phyloP scores from a whole-genome alignment of 768 basidiomycete species.

The Mycena rebaudengoi region DNA sequence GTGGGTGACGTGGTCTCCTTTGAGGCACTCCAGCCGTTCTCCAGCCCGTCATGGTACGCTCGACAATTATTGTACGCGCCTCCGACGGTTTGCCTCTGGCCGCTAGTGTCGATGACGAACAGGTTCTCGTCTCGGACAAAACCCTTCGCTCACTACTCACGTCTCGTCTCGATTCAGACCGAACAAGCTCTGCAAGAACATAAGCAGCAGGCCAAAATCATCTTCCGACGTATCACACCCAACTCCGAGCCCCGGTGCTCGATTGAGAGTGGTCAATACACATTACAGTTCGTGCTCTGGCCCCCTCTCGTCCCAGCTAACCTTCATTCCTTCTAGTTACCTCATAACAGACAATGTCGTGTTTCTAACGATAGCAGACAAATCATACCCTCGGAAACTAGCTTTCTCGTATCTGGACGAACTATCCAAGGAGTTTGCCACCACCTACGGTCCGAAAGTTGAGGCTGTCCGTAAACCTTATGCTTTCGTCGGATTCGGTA shows the following conservation, averaged over 20 bases:
- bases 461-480: conserved; percentile 96
- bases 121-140: conserved; percentile 57
- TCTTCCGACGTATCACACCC: conserved; percentile 92
- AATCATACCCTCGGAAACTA: conserved; percentile 95
- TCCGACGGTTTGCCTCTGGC: conserved; percentile 91
- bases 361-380: conserved; percentile 94
- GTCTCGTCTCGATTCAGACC: conserved; percentile 62
- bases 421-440: conserved; percentile 93
- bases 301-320: conserved; percentile 15
- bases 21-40: conserved; percentile 1
- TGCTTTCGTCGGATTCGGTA: conserved; percentile 97
- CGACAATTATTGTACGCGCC: conserved; percentile 86
- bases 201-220: conserved; percentile 97
- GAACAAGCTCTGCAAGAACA: conserved; percentile 95
- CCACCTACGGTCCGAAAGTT: conserved; percentile 92
- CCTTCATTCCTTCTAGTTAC: conserved; percentile 66
- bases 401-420: conserved; percentile 98
- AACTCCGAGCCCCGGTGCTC: conserved; percentile 96
- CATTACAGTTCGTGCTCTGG: conserved; percentile 81
- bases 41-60: conserved; percentile 73
- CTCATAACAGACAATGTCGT: conserved; percentile 94
- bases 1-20: not conserved
- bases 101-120: conserved; percentile 97
- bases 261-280: conserved; percentile 94
- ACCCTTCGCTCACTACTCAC: conserved; percentile 10